These are phyloP conservation scores for Curvularia sp. DNA, from an alignment of 2,329 filamentous ascomycete genomes.

Conservation along the genomic window DNA sequence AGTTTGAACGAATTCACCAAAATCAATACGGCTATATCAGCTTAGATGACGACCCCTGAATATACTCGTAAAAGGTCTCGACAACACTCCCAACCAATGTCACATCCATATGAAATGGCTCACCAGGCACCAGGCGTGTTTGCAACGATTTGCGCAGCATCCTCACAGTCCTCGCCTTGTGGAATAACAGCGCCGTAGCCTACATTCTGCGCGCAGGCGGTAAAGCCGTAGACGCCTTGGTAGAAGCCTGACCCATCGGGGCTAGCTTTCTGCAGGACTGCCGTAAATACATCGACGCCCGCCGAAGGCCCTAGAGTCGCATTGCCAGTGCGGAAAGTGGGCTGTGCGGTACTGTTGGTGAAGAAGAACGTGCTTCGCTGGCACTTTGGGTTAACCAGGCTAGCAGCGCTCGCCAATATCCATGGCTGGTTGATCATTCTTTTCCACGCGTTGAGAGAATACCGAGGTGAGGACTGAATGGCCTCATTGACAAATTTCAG, in stretches of 20 bases:
- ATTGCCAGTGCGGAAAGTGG: conserved; percentile 14
- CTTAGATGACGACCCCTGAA: neutral
- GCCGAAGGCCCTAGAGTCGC: conserved; percentile 21
- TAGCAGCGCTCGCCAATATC: conserved; percentile 4
- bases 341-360: conserved; percentile 17
- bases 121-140: conserved; percentile 17
- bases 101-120: no score
- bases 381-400: conserved; percentile 10
- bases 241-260: conserved; percentile 11
- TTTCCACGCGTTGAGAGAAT: conserved; percentile 12
- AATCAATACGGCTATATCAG: neutral
- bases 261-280: conserved; percentile 12
- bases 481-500: conserved; percentile 16
- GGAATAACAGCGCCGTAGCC: conserved; percentile 17
- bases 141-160: conserved; percentile 9
- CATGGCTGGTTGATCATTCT: conserved; percentile 19
- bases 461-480: conserved; percentile 5
- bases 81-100: neutral
- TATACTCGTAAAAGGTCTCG: neutral
- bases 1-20: neutral
- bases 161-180: conserved; percentile 21
- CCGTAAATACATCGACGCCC: conserved; percentile 3
- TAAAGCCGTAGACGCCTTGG: conserved; percentile 15
- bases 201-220: conserved; percentile 21
- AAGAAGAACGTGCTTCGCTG: conserved; percentile 20